Evolutionary conservation across 75 land plant species (phyloP), one percentile per base, ranked within the genome.

Genomic region (Pinus tabuliformis): DNA sequence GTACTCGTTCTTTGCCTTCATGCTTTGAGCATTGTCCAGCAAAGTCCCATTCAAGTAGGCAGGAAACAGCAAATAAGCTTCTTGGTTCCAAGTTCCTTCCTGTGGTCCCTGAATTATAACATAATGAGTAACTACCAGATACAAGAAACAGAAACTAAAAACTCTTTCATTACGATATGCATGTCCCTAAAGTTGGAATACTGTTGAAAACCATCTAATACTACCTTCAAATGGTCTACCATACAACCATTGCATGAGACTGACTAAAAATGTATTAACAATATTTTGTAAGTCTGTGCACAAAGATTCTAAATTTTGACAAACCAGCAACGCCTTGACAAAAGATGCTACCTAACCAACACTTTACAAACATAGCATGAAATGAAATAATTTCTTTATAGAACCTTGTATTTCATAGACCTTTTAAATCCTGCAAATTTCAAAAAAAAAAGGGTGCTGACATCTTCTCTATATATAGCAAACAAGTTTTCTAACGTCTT

Each of bases 51-150:
- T 98, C 84, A 91, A 75, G 79, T 88, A 85, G 62, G 89, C 93
- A 54, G 99, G 99, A 80, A 97, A 97, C 60, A 97, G 72, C 58
- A 97, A 75, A 78, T 97, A 97, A 57, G 99, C 99, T 83, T 96
- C 99, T 85, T 91, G 92, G 39, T 84, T 92, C 94, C 92, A 85
- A 20, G 87, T 59, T 75, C 86, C 91, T 60, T 85, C 98, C 80
- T 86, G 89, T 72, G 88, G 26, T 59, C 83, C 85, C 93, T 92
- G 79, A 37, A 42, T 68, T 49, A 37, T 5, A 13, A 72, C 65
- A 73, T 16, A 30, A 20, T 68, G 20, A 68, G 21, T 39, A 15
- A 20, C 16, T 68, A 42, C 49, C 20, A 68, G 8, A 16, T 15
- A 9, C 24, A 68, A 20, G 49, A 18, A n/a, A 68, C 20, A 20